Conservation (phyloP, 176 grass and related monocot genomes). For the Panicum miliaceum region DNA sequence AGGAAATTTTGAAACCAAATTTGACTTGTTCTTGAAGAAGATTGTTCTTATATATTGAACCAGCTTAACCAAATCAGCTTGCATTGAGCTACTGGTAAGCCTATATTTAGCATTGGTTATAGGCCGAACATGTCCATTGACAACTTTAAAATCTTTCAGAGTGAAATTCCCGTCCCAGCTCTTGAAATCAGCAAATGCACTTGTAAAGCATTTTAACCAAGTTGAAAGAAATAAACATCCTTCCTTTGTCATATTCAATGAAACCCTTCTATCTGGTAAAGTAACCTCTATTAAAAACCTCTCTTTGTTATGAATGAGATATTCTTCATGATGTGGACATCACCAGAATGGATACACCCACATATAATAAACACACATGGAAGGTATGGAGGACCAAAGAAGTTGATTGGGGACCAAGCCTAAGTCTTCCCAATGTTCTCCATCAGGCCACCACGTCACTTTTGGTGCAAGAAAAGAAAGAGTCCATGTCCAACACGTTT, state of each 20-base stretch:
- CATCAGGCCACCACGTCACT: too few species aligned
- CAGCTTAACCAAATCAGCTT: neutral
- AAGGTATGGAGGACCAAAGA: too few species aligned
- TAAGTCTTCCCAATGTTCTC: too few species aligned
- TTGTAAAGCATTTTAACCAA: conserved; percentile 8
- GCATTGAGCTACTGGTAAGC: neutral
- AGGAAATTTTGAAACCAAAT: neutral
- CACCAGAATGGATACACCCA: too few species aligned
- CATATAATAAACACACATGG: too few species aligned
- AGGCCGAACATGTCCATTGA: neutral
- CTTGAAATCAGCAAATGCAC: neutral
- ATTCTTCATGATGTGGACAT: too few species aligned
- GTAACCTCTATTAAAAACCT: neutral
- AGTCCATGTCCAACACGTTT: too few species aligned
- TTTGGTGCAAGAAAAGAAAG: too few species aligned
- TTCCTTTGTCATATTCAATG: neutral
- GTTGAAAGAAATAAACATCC: neutral
- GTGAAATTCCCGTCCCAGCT: neutral
- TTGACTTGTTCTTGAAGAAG: rapidly evolving
- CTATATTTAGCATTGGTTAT: neutral
- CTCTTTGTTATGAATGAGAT: neutral
- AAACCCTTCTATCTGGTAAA: neutral
- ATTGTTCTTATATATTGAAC: neutral
- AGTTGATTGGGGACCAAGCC: too few species aligned
- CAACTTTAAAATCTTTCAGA: neutral